These are phyloP conservation scores for Leccinum cinnamomeum DNA, from an alignment of 1,284 basidiomycete species.

Conservation along the genomic window DNA sequence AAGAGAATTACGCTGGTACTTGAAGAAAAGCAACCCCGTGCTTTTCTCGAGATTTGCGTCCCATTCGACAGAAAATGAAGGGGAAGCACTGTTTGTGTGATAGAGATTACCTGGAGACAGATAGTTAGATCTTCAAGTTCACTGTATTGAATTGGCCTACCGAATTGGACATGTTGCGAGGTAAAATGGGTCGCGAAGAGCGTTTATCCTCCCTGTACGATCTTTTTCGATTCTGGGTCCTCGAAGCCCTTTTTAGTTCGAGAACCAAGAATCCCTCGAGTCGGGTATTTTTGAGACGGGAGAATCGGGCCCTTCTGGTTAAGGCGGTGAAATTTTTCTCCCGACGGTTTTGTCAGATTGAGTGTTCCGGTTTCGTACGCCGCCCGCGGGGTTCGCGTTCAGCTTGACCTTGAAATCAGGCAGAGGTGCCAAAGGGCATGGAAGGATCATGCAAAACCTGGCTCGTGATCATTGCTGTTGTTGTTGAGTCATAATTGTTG, in stretches of 20 bases:
- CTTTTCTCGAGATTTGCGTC: slow-evolving; percentile 44
- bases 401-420: slow-evolving; percentile 60
- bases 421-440: slow-evolving; percentile 37
- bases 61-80: slow-evolving; percentile 68
- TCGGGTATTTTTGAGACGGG: slow-evolving; percentile 11
- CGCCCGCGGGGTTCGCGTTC: slow-evolving; percentile 45
- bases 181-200: slow-evolving; percentile 48
- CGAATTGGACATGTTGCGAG: slow-evolving; percentile 62
- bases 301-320: slow-evolving; percentile 37
- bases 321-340: slow-evolving; percentile 47
- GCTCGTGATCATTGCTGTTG: slow-evolving; percentile 24
- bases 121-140: not conserved
- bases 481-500: too few relatives aligned
- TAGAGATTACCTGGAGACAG: slow-evolving; percentile 32
- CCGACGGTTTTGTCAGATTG: slow-evolving; percentile 42
- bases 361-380: slow-evolving; percentile 53
- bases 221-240: slow-evolving; percentile 57
- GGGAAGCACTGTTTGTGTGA: slow-evolving; percentile 35
- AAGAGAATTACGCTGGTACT: slow-evolving; percentile 65
- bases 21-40: slow-evolving; percentile 54
- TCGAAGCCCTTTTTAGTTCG: slow-evolving; percentile 59
- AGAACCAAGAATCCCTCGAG: slow-evolving; percentile 29
- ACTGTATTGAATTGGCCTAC: slow-evolving; percentile 35
- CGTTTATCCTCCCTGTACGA: slow-evolving; percentile 44
- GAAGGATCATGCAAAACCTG: slow-evolving; percentile 53